Evolutionary conservation across 2,329 filamentous ascomycete species (phyloP).

Genomic region (Truncatella angustata): DNA sequence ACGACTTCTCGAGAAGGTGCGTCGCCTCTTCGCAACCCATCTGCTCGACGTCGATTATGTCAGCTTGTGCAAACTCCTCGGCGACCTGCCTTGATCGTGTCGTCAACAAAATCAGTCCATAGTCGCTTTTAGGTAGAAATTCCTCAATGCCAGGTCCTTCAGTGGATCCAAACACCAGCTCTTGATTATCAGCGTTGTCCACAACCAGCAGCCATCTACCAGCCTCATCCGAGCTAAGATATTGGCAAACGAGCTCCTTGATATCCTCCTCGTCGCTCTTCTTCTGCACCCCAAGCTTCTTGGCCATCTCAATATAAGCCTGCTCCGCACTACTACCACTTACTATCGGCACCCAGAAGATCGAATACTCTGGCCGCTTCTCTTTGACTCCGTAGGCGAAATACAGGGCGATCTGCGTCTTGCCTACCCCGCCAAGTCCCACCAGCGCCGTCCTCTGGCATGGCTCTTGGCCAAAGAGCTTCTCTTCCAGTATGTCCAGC

Average conservation of each 20-base stretch:
- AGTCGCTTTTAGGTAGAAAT: constrained; percentile 8
- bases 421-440: constrained; percentile 38
- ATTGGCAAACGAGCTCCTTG: constrained; percentile 58
- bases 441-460: constrained; percentile 24
- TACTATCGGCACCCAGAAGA: constrained; percentile 43
- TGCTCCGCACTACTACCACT: constrained; percentile 36
- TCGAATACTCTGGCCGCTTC: constrained; percentile 31
- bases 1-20: constrained; percentile 21
- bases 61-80: constrained; percentile 18
- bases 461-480: too few relatives aligned
- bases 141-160: background rate
- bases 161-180: constrained; percentile 20
- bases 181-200: constrained; percentile 39
- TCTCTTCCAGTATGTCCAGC: too few relatives aligned
- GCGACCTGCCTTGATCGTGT: constrained; percentile 31
- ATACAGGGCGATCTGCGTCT: constrained; percentile 38
- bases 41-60: constrained; percentile 25
- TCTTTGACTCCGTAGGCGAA: constrained; percentile 36
- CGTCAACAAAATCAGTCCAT: constrained; percentile 34
- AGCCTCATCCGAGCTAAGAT: constrained; percentile 23
- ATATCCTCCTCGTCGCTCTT: constrained; percentile 55
- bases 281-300: constrained; percentile 27
- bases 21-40: constrained; percentile 28
- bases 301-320: constrained; percentile 32
- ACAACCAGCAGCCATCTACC: constrained; percentile 39